A percentile compares a stretch with the other conserved stretches of the same genome.
These are phyloP conservation scores for Mortierella sp. DNA, from an alignment of 371 early-diverging fungal species.

Conservation along the genomic window DNA sequence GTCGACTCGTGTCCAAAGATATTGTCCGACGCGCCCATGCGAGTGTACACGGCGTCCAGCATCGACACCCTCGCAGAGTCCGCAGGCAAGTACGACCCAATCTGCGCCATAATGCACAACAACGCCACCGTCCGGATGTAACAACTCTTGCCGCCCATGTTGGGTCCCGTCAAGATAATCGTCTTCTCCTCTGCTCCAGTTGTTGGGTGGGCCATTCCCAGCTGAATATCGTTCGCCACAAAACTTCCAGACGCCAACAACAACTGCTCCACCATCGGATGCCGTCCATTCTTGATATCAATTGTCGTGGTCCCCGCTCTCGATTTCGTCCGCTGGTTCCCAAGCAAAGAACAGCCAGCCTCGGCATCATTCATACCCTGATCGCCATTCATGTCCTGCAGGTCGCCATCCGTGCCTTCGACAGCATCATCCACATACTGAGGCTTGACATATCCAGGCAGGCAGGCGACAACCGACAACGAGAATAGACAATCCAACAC, in stretches of 20 bases:
- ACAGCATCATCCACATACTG: constrained; percentile 60
- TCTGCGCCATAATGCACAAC: constrained; percentile 93
- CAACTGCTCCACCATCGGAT: constrained; percentile 90
- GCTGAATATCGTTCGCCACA: constrained; percentile 78
- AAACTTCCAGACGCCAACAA: constrained; percentile 75
- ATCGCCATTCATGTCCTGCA: background rate
- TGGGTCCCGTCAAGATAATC: constrained; percentile 71
- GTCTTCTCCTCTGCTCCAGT: constrained; percentile 56
- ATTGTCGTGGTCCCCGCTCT: constrained; percentile 32
- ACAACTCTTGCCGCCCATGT: constrained; percentile 98
- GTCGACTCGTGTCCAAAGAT: constrained; percentile 88
- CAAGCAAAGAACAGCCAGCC: background rate
- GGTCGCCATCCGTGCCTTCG: constrained; percentile 67
- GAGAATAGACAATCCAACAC: constrained; percentile 84
- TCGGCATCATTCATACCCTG: background rate
- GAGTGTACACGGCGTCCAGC: constrained; percentile 92
- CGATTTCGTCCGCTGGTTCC: background rate
- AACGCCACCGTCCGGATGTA: constrained; percentile 81
- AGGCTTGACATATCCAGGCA: constrained; percentile 82
- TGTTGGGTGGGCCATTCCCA: constrained; percentile 55
- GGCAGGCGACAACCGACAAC: constrained; percentile 72
- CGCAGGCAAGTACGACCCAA: constrained; percentile 96
- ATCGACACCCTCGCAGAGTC: constrained; percentile 85
- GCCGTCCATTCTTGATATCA: constrained; percentile 78
- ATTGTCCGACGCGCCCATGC: constrained; percentile 87